These are phyloP conservation scores for Huntiella decipiens DNA, from an alignment of 2,329 filamentous ascomycete genomes.

Conservation along the genomic window DNA sequence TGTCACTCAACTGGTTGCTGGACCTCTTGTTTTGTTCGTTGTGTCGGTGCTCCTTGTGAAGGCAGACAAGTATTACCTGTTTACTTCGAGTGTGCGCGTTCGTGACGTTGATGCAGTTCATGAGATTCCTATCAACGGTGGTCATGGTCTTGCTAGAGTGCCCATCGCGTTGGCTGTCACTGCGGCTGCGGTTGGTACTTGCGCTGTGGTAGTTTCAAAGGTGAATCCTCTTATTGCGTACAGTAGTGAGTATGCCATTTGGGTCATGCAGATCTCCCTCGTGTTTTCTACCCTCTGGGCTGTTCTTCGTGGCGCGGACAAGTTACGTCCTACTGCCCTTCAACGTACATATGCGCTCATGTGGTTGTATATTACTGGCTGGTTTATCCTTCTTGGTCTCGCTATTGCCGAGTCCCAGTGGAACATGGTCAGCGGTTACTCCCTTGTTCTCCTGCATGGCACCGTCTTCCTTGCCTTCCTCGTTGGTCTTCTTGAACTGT, in stretches of 20 bases:
- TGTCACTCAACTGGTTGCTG: conserved; percentile 60
- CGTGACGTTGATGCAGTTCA: conserved; percentile 42
- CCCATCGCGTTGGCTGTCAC: conserved; percentile 56
- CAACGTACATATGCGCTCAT: conserved; percentile 63
- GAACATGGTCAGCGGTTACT: conserved; percentile 58
- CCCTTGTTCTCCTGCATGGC: conserved; percentile 61
- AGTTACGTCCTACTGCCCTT: conserved; percentile 66
- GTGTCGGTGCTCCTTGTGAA: conserved; percentile 50
- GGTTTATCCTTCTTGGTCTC: conserved; percentile 50
- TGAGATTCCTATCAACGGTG: conserved; percentile 48
- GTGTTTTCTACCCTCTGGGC: conserved; percentile 75
- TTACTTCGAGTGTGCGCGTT: conserved; percentile 40
- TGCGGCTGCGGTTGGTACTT: conserved; percentile 46
- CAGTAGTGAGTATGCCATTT: conserved; percentile 57
- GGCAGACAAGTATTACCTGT: conserved; percentile 74
- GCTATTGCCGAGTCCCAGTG: conserved; percentile 61
- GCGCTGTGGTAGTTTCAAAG: conserved; percentile 59
- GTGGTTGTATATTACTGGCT: conserved; percentile 66
- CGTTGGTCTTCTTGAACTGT: conserved; percentile 63
- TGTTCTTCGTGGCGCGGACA: conserved; percentile 58
- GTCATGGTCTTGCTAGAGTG: conserved; percentile 69
- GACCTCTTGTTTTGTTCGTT: conserved; percentile 52
- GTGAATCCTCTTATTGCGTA: conserved; percentile 84
- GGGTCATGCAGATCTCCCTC: conserved; percentile 67
- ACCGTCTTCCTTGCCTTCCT: conserved; percentile 55